Base-by-base conservation (phyloP, 1,284 basidiomycete species). In the Cutaneotrichosporon sp. region DNA sequence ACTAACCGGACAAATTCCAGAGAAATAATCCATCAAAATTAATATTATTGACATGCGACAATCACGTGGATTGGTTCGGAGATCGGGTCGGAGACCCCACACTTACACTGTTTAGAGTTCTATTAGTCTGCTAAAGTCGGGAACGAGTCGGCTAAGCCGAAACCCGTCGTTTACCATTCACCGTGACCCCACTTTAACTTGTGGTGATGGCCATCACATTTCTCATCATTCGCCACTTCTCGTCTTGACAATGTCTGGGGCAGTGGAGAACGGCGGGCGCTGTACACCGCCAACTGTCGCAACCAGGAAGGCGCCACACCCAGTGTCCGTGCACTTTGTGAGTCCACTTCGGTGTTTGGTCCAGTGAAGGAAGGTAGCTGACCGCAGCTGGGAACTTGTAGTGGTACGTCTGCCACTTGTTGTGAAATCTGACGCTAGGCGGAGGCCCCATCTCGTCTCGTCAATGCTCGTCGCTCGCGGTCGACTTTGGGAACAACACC, bases 381-480 rank as follows among this genome's bases (percentile, higher is more conserved):
- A 34, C 32, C 4, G 2, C 65, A 81, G 79, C 72, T 81, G 3
- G 80, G 80, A 13, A 81, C 80, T 53, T 79, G 76, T 66, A 78
- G 76, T 56, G 79, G 79, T 78, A 42, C 22, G 36, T 21, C 18
- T 34, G 74, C 60, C n/a, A 16, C 42, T 8, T 30, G 31, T 21
- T 9, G 26, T 21, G 10, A 31, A 16, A 22, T 60, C 62, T 60
- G 18, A 64, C 53, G 2, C 6, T 67, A 80, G 79, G 80, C 31
- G 78, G 80, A 1, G 81, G 81, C 9, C 81, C 81, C 0, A 75
- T 78, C 13, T 59, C 71, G 42, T 74, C 73, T 18, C 60, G 81
- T 22, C 77, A 80, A 51, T 82, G 80, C 63, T 80, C 76, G 0
- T 81, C 80, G 0, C 65, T 80, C n/a, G 77, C 78, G 1, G 74